Evolutionary conservation across 2,329 filamentous ascomycete genomes (phyloP).

Genomic region (Diaporthe capsici): DNA sequence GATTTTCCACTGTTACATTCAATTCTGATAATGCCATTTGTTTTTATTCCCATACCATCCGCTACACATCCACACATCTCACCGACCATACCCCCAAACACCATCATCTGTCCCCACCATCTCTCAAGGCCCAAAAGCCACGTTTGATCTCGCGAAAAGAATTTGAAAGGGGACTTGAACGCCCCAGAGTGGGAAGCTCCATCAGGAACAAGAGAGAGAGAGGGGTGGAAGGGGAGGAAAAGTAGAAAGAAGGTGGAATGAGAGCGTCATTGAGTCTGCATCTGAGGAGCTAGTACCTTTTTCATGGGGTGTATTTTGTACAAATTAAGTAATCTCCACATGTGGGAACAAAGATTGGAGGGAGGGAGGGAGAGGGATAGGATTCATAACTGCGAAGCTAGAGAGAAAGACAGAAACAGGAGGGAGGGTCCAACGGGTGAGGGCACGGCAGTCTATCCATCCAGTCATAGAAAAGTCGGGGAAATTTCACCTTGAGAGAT

Average conservation of each 20-base stretch:
- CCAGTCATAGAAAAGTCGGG: conserved; percentile 16
- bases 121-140: neutral
- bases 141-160: conserved; percentile 2
- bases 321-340: conserved; percentile 29
- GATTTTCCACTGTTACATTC: conserved; percentile 36
- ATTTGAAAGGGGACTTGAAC: neutral
- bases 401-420: conserved; percentile 9
- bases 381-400: conserved; percentile 24
- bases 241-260: conserved; percentile 6
- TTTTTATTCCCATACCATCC: conserved; percentile 29
- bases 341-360: conserved; percentile 23
- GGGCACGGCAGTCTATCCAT: conserved; percentile 13
- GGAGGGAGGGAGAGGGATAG: neutral
- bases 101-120: conserved; percentile 4
- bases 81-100: neutral
- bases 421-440: too few species aligned
- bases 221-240: neutral
- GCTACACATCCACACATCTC: conserved; percentile 21
- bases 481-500: conserved; percentile 2
- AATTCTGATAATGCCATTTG: conserved; percentile 42
- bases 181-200: neutral
- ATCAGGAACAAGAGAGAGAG: neutral
- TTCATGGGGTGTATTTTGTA: conserved; percentile 29
- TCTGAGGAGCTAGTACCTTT: conserved; percentile 26
- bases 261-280: conserved; percentile 23